Evolutionary conservation across 805 yeast species (phyloP), one percentile per base, ranked within the genome.

Genomic region (Dipodascus geniculatus): DNA sequence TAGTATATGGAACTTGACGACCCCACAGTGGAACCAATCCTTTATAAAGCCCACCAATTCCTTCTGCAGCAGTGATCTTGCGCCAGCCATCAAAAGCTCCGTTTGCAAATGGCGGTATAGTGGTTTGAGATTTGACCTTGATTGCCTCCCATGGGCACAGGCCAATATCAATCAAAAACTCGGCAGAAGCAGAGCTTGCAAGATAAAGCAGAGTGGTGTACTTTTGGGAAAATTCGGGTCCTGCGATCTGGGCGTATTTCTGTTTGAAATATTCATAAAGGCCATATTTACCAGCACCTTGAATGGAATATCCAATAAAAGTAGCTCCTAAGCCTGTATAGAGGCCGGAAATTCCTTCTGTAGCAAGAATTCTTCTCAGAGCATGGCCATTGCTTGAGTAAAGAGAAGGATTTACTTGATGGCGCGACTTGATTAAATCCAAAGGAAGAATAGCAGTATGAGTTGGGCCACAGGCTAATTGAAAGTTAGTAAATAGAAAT

Each of bases 241-340:
- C 93, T 51, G 83, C 76, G 28, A 79, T 54, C 63, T 80, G 79
- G 53, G 83, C 71, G 69, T 89, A 91, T 55, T 78, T 74, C 71
- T 85, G 81, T 73, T 91, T 91, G 79, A 91, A 91, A 63, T 74
- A 77, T 71, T 91, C 98, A 71, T 93, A 91, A 68, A 89, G 82
- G 28, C 99, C 99, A 71, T 91, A 91, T 71, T 91, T 91, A 63
- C 96, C 96, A 51, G 96, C 96, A 63, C 99, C 98, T 73, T 91
- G 99, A 64, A 90, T 73, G 4, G 96, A 85, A 71, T 93, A 91
- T 22, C 98, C 98, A 56, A 90, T 75, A 57, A 85, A 80, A 2
- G 98, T 93, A 50, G 98, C 96, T 42, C 96, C 93, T 59, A 88
- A 66, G 63, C 98, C 98, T 8, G 95, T 85, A 71, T 79, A 87